Conservation (phyloP, 2,329 filamentous ascomycete genomes). For the Apiospora pterosperma region DNA sequence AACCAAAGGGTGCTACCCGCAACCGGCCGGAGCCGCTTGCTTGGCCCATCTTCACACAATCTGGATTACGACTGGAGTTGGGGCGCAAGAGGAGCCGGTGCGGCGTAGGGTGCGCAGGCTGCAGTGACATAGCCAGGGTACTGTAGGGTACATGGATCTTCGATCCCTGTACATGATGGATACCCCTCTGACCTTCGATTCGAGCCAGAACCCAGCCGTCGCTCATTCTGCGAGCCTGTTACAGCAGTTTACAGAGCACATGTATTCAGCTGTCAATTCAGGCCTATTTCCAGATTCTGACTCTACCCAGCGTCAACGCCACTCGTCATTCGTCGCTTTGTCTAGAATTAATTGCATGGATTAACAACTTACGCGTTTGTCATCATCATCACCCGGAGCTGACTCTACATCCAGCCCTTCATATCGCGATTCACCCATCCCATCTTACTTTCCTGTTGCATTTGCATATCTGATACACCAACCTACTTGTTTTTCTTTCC, state of each 20-base stretch:
- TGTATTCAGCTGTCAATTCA: neutral
- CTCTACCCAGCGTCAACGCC: neutral
- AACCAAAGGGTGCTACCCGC: neutral
- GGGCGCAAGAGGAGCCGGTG: neutral
- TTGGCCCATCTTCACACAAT: neutral
- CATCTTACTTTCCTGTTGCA: neutral
- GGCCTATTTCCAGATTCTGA: neutral
- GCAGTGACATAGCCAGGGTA: neutral
- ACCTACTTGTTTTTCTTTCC: neutral
- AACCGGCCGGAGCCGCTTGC: neutral
- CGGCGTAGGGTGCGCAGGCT: too few relatives aligned
- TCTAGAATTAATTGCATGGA: slow-evolving; percentile 4
- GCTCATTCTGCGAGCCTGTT: neutral
- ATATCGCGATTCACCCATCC: neutral
- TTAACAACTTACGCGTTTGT: slow-evolving; percentile 7
- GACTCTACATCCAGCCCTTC: neutral
- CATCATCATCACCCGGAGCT: neutral
- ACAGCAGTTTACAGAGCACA: neutral
- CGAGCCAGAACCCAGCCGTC: neutral
- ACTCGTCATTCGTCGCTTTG: slow-evolving; percentile 7
- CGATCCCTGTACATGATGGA: neutral
- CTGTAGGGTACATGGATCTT: neutral
- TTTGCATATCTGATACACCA: neutral
- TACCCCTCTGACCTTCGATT: neutral
- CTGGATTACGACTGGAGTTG: neutral